phyloP scores from a whole-genome alignment of 257 asterid genomes.

The Solanum sitiens region DNA sequence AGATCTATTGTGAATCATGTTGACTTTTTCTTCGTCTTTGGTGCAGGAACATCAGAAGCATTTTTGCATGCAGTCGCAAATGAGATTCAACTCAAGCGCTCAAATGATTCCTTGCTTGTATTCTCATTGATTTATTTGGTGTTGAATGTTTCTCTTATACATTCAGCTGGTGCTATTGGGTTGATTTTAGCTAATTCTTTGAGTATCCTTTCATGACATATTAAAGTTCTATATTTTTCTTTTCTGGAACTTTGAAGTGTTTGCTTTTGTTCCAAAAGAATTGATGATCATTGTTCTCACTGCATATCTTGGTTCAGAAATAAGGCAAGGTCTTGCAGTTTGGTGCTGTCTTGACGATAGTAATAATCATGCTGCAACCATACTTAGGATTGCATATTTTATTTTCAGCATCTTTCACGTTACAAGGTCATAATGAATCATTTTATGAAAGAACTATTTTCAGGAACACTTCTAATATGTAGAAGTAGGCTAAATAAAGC shows the following conservation, averaged over 20 bases:
- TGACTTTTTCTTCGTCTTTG: neutral
- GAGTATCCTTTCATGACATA: slow-evolving; percentile 67
- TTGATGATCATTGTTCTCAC: neutral
- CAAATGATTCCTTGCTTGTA: slow-evolving; percentile 61
- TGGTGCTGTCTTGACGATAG: neutral
- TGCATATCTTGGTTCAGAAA: neutral
- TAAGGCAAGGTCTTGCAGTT: neutral
- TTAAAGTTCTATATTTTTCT: neutral
- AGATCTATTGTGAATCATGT: neutral
- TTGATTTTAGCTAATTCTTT: slow-evolving; percentile 77
- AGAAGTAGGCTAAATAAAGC: neutral
- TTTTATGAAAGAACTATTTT: neutral
- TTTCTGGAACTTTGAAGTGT: neutral
- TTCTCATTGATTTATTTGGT: slow-evolving; percentile 69
- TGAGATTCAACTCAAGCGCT: slow-evolving; percentile 64
- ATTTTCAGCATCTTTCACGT: neutral
- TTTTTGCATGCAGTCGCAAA: slow-evolving; percentile 95
- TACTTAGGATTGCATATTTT: neutral
- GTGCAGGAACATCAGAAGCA: slow-evolving; percentile 90
- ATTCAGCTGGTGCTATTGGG: slow-evolving; percentile 84
- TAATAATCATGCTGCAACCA: neutral
- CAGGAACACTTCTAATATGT: neutral
- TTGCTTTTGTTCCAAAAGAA: neutral
- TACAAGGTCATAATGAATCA: neutral
- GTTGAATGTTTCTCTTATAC: slow-evolving; percentile 63